Evolutionary conservation across 495 filamentous ascomycete species (phyloP), one percentile per base, ranked within the genome.

Genomic region (Lasiosphaeris hirsuta): DNA sequence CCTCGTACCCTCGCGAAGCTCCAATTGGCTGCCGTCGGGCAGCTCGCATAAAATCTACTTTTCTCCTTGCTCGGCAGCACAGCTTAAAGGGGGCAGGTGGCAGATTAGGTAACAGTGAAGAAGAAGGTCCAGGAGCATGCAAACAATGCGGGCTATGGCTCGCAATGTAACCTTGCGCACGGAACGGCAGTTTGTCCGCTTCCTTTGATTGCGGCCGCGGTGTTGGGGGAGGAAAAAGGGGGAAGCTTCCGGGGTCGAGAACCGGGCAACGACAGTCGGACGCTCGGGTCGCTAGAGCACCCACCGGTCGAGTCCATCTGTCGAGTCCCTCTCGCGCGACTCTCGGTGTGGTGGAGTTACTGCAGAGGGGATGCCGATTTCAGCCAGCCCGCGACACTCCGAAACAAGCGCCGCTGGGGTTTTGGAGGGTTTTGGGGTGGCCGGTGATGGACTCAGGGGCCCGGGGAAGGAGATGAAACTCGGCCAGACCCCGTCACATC

Each of bases 381-480:
- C 55, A 50, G 58, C 14, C 55, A 39, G 55, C 46, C 13, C 42
- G 58, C 58, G 58, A 48, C 54, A 6, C 49, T 61, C 49, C 64
- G 66, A 69, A 69, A 69, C 66, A 64, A 61, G 66, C 66, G 61
- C 59, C 59, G 51, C 49, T 40, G 37, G 36, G 49, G 45, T 41
- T 14, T 35, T 30, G 33, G 19, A 23, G 56, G 45, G 34, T 14
- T 35, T 30, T n/a, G 19, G 19, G 56, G 49, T 39, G 50, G 17
- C 44, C 42, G 41, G 36, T 37, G 45, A 59, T 39, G 54, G 60
- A 58, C 10, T 44, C 36, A 51, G 58, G 63, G 58, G 52, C 18
- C 23, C 42, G 50, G 55, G 46, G 43, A 46, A 61, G 55, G 60
- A 67, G 46, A 55, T 65, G 65, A 67, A 67, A 67, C 65, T 61